Evolutionary conservation across 148 eudicot genomes (phyloP).

Genomic region (Fallopia convolvulus): DNA sequence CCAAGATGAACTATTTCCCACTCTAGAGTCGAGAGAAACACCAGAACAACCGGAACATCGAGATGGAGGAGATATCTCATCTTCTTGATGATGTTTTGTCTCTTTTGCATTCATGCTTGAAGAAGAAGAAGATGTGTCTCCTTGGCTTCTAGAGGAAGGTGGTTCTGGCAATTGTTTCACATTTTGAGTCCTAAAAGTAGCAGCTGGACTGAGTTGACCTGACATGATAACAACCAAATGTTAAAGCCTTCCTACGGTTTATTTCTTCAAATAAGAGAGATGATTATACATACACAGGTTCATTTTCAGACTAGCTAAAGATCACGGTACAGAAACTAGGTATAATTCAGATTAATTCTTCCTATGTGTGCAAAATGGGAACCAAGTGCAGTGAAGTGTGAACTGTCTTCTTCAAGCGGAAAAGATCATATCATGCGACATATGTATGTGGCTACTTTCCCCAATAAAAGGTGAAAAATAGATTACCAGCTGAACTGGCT

Average conservation of each 20-base stretch:
- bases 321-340: background rate
- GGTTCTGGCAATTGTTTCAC: constrained; percentile 68
- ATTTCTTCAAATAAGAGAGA: background rate
- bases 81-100: constrained; percentile 50
- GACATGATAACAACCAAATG: constrained; percentile 14
- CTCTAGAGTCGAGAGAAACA: constrained; percentile 59
- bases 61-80: constrained; percentile 61
- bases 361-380: background rate
- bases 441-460: background rate
- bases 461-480: background rate
- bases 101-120: constrained; percentile 58
- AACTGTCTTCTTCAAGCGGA: background rate
- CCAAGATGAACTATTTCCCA: constrained; percentile 58
- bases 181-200: constrained; percentile 38
- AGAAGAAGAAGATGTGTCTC: constrained; percentile 72
- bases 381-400: background rate
- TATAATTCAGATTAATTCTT: background rate
- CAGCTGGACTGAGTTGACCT: constrained; percentile 63
- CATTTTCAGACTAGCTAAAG: background rate
- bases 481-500: constrained; percentile 40
- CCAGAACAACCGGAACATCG: constrained; percentile 49
- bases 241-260: background rate
- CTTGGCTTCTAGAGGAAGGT: constrained; percentile 62
- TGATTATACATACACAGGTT: background rate
- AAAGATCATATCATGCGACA: background rate